Conservation (phyloP, 306 rosid species). For the Malus fusca region DNA sequence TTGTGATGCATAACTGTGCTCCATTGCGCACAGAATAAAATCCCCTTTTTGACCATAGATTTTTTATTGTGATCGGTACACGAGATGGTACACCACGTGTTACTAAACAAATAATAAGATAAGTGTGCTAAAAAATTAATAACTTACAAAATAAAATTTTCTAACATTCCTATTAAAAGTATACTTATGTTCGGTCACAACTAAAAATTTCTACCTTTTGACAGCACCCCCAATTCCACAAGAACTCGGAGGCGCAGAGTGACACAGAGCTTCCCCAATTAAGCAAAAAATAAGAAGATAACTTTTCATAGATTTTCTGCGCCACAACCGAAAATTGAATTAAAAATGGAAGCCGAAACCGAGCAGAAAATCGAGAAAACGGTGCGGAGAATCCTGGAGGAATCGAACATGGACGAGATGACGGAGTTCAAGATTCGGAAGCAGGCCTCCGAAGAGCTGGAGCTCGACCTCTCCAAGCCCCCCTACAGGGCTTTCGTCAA, state of each 20-base stretch:
- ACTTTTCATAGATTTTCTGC: not conserved
- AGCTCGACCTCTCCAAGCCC: slow-evolving; percentile 55
- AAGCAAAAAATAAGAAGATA: not conserved
- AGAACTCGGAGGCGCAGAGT: not conserved
- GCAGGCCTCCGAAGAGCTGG: slow-evolving; percentile 55
- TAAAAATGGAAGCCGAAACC: slow-evolving; percentile 49
- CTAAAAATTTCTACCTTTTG: not conserved
- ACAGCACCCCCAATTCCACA: not conserved
- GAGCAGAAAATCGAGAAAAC: slow-evolving; percentile 48
- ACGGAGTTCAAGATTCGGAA: slow-evolving; percentile 77
- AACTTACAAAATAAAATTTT: no score
- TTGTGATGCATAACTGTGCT: not conserved
- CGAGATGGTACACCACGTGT: no score
- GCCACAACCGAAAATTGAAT: not conserved
- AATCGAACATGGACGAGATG: slow-evolving; percentile 69
- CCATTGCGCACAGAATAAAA: not conserved
- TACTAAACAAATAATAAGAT: no score
- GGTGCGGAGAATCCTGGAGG: slow-evolving; percentile 51
- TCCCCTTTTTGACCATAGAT: not conserved
- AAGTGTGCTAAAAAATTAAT: no score
- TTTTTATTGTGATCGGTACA: no score
- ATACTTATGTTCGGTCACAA: no score
- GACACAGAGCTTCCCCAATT: not conserved
- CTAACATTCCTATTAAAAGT: no score
- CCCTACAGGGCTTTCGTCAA: slow-evolving; percentile 57